These are phyloP conservation scores for Marasmius sp. DNA, from an alignment of 1,284 basidiomycete species.

Conservation along the genomic window DNA sequence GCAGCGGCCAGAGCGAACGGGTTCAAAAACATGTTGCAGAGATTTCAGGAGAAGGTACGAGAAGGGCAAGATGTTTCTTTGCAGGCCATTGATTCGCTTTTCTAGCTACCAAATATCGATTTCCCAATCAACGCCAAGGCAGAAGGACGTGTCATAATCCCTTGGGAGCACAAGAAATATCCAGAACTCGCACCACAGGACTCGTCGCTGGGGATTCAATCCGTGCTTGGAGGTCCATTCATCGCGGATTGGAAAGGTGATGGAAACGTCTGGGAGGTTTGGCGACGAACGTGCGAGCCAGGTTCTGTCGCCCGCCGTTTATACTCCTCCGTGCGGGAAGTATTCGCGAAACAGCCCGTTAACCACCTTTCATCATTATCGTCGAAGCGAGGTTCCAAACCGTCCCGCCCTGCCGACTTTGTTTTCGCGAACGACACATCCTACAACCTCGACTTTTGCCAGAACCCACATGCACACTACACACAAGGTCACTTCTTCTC, in stretches of 20 bases:
- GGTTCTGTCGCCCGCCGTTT: conserved; percentile 77
- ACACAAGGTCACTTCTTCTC: conserved; percentile 94
- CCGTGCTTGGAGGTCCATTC: conserved; percentile 70
- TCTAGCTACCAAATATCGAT: conserved; percentile 87
- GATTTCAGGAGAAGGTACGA: conserved; percentile 64
- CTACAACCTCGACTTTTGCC: conserved; percentile 75
- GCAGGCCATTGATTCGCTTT: conserved; percentile 8
- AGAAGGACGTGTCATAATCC: conserved; percentile 87
- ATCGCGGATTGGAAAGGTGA: conserved; percentile 81
- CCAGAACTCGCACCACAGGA: conserved; percentile 67
- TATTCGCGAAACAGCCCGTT: conserved; percentile 24
- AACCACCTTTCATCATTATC: conserved; percentile 28
- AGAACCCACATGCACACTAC: conserved; percentile 79
- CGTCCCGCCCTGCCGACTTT: conserved; percentile 51
- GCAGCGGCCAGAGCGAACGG: conserved; percentile 77
- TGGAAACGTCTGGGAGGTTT: conserved; percentile 90
- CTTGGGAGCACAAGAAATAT: conserved; percentile 77
- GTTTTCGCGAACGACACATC: conserved; percentile 60
- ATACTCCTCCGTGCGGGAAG: conserved; percentile 66
- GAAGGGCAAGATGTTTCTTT: background rate
- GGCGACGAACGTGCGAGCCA: conserved; percentile 87
- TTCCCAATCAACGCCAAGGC: conserved; percentile 90
- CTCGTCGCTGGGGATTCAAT: conserved; percentile 52
- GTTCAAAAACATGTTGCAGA: conserved; percentile 72
- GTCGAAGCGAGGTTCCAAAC: conserved; percentile 13